Conservation (phyloP, 2,329 filamentous ascomycete genomes). For the Fusarium burgessii region DNA sequence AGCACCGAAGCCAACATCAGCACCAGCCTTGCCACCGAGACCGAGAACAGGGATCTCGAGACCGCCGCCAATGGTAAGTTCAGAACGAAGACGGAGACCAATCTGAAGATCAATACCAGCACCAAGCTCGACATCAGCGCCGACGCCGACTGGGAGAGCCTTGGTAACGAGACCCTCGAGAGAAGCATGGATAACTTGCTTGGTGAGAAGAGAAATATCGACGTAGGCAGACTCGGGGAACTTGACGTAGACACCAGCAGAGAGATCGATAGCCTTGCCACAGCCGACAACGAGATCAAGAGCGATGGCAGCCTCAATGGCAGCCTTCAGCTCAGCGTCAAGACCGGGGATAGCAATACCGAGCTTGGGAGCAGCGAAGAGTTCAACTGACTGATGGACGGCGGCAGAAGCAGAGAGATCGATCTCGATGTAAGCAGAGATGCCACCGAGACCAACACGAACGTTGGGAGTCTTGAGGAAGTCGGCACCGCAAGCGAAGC, state of each 20-base stretch:
- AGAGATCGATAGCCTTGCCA: conserved; percentile 62
- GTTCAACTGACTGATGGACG: conserved; percentile 63
- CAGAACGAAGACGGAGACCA: conserved; percentile 62
- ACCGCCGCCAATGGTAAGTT: conserved; percentile 56
- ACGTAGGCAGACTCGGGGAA: conserved; percentile 59
- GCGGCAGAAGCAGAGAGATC: conserved; percentile 59
- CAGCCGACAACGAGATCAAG: conserved; percentile 65
- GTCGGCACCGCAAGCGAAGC: conserved; percentile 57
- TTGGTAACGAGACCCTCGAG: conserved; percentile 53
- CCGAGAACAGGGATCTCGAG: conserved; percentile 42
- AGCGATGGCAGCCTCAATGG: conserved; percentile 61
- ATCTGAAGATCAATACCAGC: conserved; percentile 61
- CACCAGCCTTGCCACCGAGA: conserved; percentile 52
- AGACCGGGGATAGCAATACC: conserved; percentile 57
- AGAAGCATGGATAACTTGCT: conserved; percentile 54
- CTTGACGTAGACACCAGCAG: conserved; percentile 59
- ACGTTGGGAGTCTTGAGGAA: conserved; percentile 56
- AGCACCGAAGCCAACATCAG: conserved; percentile 53
- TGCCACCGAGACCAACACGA: conserved; percentile 60
- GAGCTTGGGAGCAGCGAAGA: conserved; percentile 57
- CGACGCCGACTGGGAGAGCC: conserved; percentile 45
- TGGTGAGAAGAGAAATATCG: conserved; percentile 56
- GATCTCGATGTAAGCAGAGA: conserved; percentile 65
- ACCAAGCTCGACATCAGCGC: conserved; percentile 48
- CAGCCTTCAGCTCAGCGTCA: conserved; percentile 55